phyloP scores from a whole-genome alignment of 495 filamentous ascomycete species.

The Penicillium coprophilum region DNA sequence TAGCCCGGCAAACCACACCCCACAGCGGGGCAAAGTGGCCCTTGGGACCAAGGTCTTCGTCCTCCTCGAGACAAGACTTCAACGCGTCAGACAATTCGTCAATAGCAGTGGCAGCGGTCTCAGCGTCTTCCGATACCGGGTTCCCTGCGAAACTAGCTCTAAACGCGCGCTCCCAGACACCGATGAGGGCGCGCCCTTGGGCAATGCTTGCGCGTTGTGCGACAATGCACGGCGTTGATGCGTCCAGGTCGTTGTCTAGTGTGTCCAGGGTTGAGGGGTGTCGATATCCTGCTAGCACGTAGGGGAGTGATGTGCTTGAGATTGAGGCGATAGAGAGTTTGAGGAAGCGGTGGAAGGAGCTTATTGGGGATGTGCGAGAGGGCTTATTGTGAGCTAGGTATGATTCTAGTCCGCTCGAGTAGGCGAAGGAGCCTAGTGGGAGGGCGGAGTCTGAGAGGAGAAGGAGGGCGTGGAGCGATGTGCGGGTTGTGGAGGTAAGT shows the following conservation, averaged over 20 bases:
- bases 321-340: slow-evolving; percentile 73
- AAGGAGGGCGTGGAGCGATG: slow-evolving; percentile 71
- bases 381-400: slow-evolving; percentile 78
- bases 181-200: slow-evolving; percentile 81
- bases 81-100: slow-evolving; percentile 42
- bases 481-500: slow-evolving; percentile 15
- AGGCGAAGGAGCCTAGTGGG: slow-evolving; percentile 94
- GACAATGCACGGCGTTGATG: slow-evolving; percentile 81
- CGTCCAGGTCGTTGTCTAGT: slow-evolving; percentile 85
- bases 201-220: slow-evolving; percentile 78
- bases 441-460: slow-evolving; percentile 94
- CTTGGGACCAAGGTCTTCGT: slow-evolving; percentile 38
- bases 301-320: slow-evolving; percentile 79
- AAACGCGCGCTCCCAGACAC: slow-evolving; percentile 85
- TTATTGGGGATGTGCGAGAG: slow-evolving; percentile 34
- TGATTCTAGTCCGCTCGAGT: slow-evolving; percentile 90
- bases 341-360: slow-evolving; percentile 72
- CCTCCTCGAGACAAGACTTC: slow-evolving; percentile 34
- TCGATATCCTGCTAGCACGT: slow-evolving; percentile 73
- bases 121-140: slow-evolving; percentile 19
- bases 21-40: slow-evolving; percentile 82
- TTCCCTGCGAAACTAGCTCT: slow-evolving; percentile 32
- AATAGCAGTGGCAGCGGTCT: slow-evolving; percentile 27
- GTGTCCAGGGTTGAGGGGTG: slow-evolving; percentile 54
- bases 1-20: slow-evolving; percentile 65